These are phyloP conservation scores for Neonectria hederae DNA, from an alignment of 2,329 filamentous ascomycete genomes.

Conservation along the genomic window DNA sequence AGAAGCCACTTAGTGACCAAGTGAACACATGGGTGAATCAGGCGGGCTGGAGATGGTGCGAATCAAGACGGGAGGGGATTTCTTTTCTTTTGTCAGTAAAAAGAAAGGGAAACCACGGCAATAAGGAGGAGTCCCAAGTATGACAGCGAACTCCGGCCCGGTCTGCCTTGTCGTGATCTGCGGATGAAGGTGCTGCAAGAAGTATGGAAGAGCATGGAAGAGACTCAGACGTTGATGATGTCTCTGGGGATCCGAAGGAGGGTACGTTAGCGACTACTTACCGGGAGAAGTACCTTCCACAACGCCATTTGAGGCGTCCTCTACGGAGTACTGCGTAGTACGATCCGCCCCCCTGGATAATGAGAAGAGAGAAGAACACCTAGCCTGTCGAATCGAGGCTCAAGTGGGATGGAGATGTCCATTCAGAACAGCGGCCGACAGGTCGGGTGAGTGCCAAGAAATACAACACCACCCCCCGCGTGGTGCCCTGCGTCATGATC, in stretches of 20 bases:
- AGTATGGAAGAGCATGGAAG: background rate
- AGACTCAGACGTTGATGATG: background rate
- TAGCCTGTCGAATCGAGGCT: background rate
- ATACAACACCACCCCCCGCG: background rate
- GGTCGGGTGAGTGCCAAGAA: background rate
- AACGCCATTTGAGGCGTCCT: background rate
- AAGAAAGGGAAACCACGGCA: background rate
- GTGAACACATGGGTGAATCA: background rate
- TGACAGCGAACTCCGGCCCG: background rate
- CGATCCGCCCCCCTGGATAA: background rate
- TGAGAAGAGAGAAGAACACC: background rate
- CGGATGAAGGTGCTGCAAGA: background rate
- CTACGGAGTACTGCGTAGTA: background rate
- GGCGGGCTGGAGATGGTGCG: background rate
- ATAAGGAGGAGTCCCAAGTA: background rate
- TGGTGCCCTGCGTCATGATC: background rate
- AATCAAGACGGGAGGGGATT: background rate
- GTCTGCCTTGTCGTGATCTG: background rate
- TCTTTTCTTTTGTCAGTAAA: background rate
- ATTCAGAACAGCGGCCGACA: background rate
- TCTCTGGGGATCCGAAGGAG: background rate
- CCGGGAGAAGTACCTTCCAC: background rate
- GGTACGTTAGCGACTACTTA: background rate
- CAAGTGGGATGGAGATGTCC: background rate
- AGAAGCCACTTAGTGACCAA: background rate